Evolutionary conservation across 805 yeast species (phyloP), one percentile per base, ranked within the genome.

Genomic region (Lipomyces chichibuensis): DNA sequence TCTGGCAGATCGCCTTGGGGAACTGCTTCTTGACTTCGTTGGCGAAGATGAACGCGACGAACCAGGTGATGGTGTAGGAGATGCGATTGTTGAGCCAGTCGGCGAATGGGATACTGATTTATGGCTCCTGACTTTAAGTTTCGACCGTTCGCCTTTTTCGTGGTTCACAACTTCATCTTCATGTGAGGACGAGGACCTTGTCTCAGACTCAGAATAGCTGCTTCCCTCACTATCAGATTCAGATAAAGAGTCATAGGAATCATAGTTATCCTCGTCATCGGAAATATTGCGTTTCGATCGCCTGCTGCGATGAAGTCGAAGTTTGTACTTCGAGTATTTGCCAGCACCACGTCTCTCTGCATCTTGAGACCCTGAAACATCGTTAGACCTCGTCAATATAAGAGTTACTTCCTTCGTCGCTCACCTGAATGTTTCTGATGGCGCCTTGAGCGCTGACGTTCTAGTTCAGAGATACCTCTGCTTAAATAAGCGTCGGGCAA

Each of bases 11-110:
- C 17, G 25, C 11, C 25, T 25, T 9, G 65, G 60, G 6, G 60
- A 57, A 8, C 35, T 46, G 17, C 46, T 35, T 8, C 57, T 56
- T 23, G 55, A 53, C 53, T 62, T 62, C 0, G n/a, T 25, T 11
- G 65, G 65, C 25, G 65, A 62, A 7, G 65, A 46, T 29, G 65
- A 46, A 8, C 65, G 53, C 17, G 59, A 29, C 53, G 25, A 25
- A 29, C 59, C n/a, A 1, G 33, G 55, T 14, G 49, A 43, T 2
- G 17, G 20, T n/a, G 49, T 43, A 43, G 23, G 49, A 5, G 49
- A 43, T 17, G 14, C n/a, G 20, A 43, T 17, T 52, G 59, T 17
- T 32, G 52, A 20, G 54, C 64, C 32, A 53, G 64, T 2, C 32
- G 57, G 51, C 57, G 59, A 29, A 27, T 23, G 25, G 32, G 58